Percentiles rank a stretch among this genome's conserved stretches.
phyloP scores from a whole-genome alignment of 345 rosid genomes.

The Populus deltoides region DNA sequence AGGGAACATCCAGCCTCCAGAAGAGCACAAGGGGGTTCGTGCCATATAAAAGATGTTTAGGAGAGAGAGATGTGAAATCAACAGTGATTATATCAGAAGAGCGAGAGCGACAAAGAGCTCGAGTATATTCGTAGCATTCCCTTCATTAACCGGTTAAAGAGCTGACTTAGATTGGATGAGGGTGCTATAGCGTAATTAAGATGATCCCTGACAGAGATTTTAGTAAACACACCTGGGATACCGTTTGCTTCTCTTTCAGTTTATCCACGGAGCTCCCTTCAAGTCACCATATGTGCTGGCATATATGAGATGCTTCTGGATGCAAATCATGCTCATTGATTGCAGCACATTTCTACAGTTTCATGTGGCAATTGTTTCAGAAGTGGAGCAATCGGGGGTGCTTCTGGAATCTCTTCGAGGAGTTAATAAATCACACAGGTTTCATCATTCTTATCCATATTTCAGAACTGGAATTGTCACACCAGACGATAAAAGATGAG shows the following conservation, averaged over 20 bases:
- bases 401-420: not conserved
- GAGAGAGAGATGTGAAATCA: conserved; percentile 48
- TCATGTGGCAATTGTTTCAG: not conserved
- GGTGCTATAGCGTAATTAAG: not conserved
- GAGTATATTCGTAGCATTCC: conserved; percentile 42
- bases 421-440: not conserved
- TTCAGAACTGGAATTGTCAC: not conserved
- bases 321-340: not conserved
- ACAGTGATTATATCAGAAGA: conserved; percentile 37
- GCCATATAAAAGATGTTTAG: conserved; percentile 72
- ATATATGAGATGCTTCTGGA: not conserved
- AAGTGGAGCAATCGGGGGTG: not conserved
- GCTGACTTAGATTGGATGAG: not conserved
- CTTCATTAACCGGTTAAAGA: not conserved
- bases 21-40: conserved; percentile 42
- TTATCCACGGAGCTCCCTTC: not conserved
- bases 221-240: not conserved
- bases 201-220: not conserved
- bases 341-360: not conserved
- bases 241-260: not conserved
- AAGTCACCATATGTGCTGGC: not conserved
- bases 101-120: conserved; percentile 41
- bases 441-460: not conserved
- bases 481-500: not conserved
- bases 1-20: conserved; percentile 3